A percentile compares a stretch with the other conserved stretches of the same genome.
phyloP scores from a whole-genome alignment of 2,329 filamentous ascomycete species.

The Nigrospora sphaerica region DNA sequence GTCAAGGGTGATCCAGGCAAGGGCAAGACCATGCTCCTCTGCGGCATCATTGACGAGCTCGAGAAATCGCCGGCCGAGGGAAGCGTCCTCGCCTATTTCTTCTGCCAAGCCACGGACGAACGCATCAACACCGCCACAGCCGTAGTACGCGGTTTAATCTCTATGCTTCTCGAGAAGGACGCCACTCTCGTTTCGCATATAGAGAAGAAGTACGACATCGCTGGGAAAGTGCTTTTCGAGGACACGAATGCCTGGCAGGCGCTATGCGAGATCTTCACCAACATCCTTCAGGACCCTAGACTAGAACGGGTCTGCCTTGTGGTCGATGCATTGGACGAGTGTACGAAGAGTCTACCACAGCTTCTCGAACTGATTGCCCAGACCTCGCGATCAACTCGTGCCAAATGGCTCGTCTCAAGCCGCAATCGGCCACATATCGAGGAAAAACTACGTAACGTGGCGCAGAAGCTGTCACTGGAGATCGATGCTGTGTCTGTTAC shows the following conservation, averaged over 20 bases:
- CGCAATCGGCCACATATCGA: slow-evolving; percentile 31
- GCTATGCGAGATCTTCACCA: slow-evolving; percentile 28
- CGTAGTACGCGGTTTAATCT: slow-evolving; percentile 22
- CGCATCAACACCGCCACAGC: slow-evolving; percentile 18
- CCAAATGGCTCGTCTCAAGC: slow-evolving; percentile 37
- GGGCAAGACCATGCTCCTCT: slow-evolving; percentile 28
- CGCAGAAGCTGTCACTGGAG: slow-evolving; percentile 25
- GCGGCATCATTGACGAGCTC: slow-evolving; percentile 18
- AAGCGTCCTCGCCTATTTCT: slow-evolving; percentile 17
- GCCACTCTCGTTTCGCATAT: slow-evolving; percentile 25
- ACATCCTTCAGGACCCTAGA: slow-evolving; percentile 29
- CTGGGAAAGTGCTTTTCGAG: slow-evolving; percentile 24
- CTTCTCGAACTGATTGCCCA: slow-evolving; percentile 28
- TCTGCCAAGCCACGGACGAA: slow-evolving; percentile 22
- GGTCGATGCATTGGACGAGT: slow-evolving; percentile 42
- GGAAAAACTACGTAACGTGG: slow-evolving; percentile 11
- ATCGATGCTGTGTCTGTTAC: slow-evolving; percentile 26
- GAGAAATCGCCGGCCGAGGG: not conserved
- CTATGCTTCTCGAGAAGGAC: slow-evolving; percentile 16
- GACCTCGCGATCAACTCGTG: slow-evolving; percentile 10
- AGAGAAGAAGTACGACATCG: slow-evolving; percentile 19
- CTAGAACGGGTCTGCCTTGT: slow-evolving; percentile 25
- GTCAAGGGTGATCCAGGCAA: slow-evolving; percentile 26
- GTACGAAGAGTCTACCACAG: slow-evolving; percentile 13
- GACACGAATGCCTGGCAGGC: slow-evolving; percentile 29